Base-by-base conservation (phyloP, 306 rosid species). In the Lablab purpureus region DNA sequence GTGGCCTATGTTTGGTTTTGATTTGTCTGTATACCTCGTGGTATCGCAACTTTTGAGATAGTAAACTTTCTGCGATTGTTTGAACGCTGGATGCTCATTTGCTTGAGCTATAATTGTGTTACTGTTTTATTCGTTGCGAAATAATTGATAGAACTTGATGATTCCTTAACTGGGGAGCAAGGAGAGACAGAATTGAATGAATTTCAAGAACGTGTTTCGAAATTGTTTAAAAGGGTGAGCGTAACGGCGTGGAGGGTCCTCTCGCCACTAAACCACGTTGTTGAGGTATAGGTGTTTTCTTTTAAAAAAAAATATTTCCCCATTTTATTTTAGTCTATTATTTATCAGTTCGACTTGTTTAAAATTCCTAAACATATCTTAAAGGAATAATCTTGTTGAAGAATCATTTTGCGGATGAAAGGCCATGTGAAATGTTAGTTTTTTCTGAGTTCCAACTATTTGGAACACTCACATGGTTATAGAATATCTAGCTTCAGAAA, bases 1-100 rank as follows among this genome's bases (percentile, higher is more conserved):
- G 89, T 85, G 83, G 77, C 84, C 64, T 84, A 83, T 80, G 85
- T 87, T 82, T 85, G 80, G 58, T 87, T 85, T 82, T 85, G 69
- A 67, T 84, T 85, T 75, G 81, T 84, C 79, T 70, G 70, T 65
- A 76, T 83, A 62, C 85, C 78, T 56, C 56, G 47, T 47, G 15
- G 13, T 71, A 28, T 84, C 17, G 86, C 91, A 80, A 85, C 87
- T 68, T 78, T 23, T 75, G 84, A 84, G 80, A 81, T 78, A 45
- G 41, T 7, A 74, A 69, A 51, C 32, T 54, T 84, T 72, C 80
- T 85, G 84, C 83, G 84, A 81, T 85, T 62, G 85, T 84, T 80
- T 75, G 72, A 85, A 87, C 88, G 78, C 72, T 63, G 79, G 77
- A 62, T 77, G 78, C 71, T 78, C 79, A 80, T 75, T 82, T 84